Evolutionary conservation across 2,329 filamentous ascomycete genomes (phyloP).

Genomic region (Knufia petricola): DNA sequence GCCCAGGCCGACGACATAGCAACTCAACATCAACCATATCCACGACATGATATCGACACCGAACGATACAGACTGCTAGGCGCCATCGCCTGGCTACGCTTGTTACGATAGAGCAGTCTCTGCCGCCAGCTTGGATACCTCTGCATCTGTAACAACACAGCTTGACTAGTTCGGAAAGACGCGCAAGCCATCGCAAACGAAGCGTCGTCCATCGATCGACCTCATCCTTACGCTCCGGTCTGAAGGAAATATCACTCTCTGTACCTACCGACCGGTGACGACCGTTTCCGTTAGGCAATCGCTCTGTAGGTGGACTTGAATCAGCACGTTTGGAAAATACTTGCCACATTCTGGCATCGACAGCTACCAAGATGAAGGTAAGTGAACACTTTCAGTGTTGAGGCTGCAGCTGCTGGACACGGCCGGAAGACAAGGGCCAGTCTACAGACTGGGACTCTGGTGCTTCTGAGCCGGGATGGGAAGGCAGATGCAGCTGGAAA

Average conservation of each 20-base stretch:
- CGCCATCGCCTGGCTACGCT: conserved; percentile 36
- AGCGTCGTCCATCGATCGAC: background rate
- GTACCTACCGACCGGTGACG: background rate
- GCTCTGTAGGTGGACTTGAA: no score
- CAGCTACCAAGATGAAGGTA: conserved; percentile 23
- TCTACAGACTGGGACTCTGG: background rate
- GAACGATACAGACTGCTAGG: conserved; percentile 32
- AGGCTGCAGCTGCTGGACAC: conserved; percentile 9
- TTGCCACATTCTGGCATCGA: background rate
- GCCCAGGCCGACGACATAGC: conserved; percentile 11
- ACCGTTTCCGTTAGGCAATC: background rate
- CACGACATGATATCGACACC: conserved; percentile 22
- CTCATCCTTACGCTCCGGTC: background rate
- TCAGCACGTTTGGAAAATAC: background rate
- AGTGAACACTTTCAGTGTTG: conserved; percentile 3
- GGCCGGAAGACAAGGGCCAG: background rate
- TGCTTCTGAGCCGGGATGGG: background rate
- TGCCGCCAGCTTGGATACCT: conserved; percentile 37
- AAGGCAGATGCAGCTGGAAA: background rate
- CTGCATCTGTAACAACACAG: conserved; percentile 36
- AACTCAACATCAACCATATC: conserved; percentile 16
- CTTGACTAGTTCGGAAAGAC: conserved; percentile 27
- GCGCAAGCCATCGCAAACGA: conserved; percentile 10
- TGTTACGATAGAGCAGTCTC: conserved; percentile 32
- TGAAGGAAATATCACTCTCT: conserved; percentile 8